A percentile compares a stretch with the other conserved stretches of the same genome.
phyloP scores from a whole-genome alignment of 2,329 filamentous ascomycete genomes.

The Cytospora schulzeri region DNA sequence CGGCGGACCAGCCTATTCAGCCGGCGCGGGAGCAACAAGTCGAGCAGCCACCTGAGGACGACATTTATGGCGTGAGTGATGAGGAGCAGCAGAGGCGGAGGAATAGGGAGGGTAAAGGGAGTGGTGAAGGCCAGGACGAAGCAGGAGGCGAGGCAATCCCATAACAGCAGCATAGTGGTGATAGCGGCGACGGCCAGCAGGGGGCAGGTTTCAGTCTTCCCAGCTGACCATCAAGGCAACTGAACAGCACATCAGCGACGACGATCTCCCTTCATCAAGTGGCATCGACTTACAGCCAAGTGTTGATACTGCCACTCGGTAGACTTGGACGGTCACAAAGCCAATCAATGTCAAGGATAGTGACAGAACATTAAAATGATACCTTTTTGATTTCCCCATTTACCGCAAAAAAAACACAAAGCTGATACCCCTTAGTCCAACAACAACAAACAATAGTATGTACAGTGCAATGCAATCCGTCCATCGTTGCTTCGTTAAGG shows the following conservation, averaged over 20 bases:
- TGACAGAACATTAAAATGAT: conserved; percentile 9
- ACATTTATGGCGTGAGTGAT: conserved; percentile 4
- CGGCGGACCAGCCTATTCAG: not conserved
- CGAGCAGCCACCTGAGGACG: not conserved
- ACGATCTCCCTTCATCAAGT: not conserved
- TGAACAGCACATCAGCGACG: not conserved
- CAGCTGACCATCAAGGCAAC: not conserved
- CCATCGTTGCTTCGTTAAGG: conserved; percentile 14
- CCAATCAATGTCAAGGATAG: not conserved
- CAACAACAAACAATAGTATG: conserved; percentile 26
- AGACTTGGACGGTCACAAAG: not conserved
- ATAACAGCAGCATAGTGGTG: not conserved
- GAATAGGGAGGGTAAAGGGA: not conserved
- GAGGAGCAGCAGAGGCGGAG: not conserved
- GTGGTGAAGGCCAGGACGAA: not conserved
- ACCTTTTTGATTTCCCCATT: conserved; percentile 26
- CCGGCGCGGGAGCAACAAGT: conserved; percentile 2
- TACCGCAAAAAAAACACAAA: conserved; percentile 23
- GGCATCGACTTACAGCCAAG: not conserved
- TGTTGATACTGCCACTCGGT: not conserved
- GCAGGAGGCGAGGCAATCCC: not conserved
- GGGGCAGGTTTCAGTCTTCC: not conserved
- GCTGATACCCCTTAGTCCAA: conserved; percentile 24
- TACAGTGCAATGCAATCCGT: conserved; percentile 27
- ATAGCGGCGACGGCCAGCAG: not conserved